Evolutionary conservation across 2,329 filamentous ascomycete genomes (phyloP).

Genomic region (Allantophomopsis lycopodina): DNA sequence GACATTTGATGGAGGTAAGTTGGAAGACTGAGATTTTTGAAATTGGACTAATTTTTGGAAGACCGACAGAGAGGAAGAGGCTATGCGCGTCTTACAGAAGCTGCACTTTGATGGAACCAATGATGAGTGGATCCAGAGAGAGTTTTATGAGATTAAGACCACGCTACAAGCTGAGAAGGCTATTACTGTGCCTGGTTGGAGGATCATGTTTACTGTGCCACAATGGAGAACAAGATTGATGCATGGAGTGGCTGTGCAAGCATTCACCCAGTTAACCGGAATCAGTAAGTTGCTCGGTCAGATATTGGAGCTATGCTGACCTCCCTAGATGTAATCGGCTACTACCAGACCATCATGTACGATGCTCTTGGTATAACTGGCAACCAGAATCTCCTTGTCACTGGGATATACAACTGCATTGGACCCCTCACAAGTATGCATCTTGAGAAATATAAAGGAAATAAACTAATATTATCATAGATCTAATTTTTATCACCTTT

Average conservation of each 20-base stretch:
- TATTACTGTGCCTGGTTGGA: constrained; percentile 36
- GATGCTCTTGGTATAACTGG: constrained; percentile 40
- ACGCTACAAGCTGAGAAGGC: constrained; percentile 46
- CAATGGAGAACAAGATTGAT: constrained; percentile 47
- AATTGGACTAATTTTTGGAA: constrained; percentile 9
- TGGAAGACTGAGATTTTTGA: no score
- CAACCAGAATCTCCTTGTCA: constrained; percentile 35
- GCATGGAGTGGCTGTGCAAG: constrained; percentile 46
- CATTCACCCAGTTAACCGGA: constrained; percentile 52
- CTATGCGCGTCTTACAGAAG: constrained; percentile 30
- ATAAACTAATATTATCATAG: constrained; percentile 9
- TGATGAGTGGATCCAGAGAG: constrained; percentile 41
- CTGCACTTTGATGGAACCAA: constrained; percentile 38
- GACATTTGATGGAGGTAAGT: constrained; percentile 35
- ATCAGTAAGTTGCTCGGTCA: constrained; percentile 23
- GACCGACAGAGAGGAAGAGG: constrained; percentile 33
- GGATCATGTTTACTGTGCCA: constrained; percentile 40
- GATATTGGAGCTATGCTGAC: no score
- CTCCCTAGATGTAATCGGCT: constrained; percentile 38
- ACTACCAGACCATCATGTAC: constrained; percentile 48
- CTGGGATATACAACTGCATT: constrained; percentile 45
- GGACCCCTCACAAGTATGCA: constrained; percentile 29
- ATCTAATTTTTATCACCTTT: constrained; percentile 46
- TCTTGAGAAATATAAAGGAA: background rate
- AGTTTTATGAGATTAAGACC: constrained; percentile 44